Base-by-base conservation (phyloP, 73 alveolate species). In the Stentor coeruleus region DNA sequence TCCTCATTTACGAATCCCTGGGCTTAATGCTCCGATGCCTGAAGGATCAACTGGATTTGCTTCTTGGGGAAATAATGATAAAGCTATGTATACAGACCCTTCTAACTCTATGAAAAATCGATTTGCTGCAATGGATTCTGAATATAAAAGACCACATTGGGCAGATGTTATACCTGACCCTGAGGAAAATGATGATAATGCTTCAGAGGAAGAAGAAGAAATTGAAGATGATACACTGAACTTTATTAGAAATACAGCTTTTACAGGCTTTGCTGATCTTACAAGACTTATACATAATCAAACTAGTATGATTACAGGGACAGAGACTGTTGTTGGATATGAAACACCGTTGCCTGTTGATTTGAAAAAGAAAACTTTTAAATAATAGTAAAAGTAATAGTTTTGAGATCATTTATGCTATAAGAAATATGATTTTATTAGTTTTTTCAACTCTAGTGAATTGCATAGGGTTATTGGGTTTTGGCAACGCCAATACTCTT, bases 1-100 rank as follows among this genome's bases (percentile, higher is more conserved):
- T 90, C 99, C 99, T 20, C 93, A 92, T 84, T 82, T 97, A 84
- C 94, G 95, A 86, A 96, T 97, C 72, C 99, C 99, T 30, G 99
- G 99, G 15, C 89, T 87, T 3, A 92, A 90, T 77, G 92, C 93
- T n/a, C 92, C 92, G 3, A 80, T 92, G 26, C 93, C 90, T 31
- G 95, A 92, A 39, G 73, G 89, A n/a, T 84, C 86, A 72, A 35
- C n/a, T 58, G 94, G 94, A 3, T 35, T 39, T 20, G 95, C 91
- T 36, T 57, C 77, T 39, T 84, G 76, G 80, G 80, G 88, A 59
- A 81, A 85, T 3, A 89, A 82, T 41, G 92, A 87, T 4, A 72
- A 84, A 31, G 94, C 93, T 35, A 90, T 89, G 39, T 84, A 89
- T 74, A 91, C 90, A 15, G 93, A 91, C 76, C 86, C 91, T 55